These are phyloP conservation scores for Lentinula sp. DNA, from an alignment of 768 basidiomycete species.

Conservation along the genomic window DNA sequence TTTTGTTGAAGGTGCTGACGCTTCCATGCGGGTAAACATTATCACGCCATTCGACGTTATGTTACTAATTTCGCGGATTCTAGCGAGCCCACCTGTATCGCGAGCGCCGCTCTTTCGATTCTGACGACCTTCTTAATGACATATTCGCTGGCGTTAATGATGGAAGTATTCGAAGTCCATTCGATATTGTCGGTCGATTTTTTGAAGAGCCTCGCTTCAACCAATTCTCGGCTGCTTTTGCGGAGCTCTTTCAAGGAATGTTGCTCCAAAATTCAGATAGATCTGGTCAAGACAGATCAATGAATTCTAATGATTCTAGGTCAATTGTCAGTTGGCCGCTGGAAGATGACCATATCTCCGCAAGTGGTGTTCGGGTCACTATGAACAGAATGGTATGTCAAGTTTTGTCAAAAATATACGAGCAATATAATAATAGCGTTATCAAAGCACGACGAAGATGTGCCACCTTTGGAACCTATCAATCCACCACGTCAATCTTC, in stretches of 20 bases:
- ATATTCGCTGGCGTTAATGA: not conserved
- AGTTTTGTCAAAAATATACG: not conserved
- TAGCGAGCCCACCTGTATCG: not conserved
- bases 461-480: not conserved
- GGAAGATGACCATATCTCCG: not conserved
- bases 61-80: not conserved
- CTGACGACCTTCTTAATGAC: not conserved
- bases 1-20: conserved; percentile 49
- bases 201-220: not conserved
- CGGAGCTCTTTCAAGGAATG: not conserved
- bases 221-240: not conserved
- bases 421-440: not conserved
- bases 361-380: not conserved
- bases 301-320: not conserved
- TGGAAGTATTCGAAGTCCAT: not conserved
- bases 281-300: not conserved
- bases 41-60: not conserved
- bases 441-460: not conserved
- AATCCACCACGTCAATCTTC: not conserved
- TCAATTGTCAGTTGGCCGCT: not conserved
- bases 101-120: not conserved
- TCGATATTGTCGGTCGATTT: not conserved
- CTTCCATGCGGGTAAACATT: conserved; percentile 43
- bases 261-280: not conserved
- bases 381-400: not conserved